Conservation (phyloP, 2,329 filamentous ascomycete genomes). For the Penicillium glabrum region DNA sequence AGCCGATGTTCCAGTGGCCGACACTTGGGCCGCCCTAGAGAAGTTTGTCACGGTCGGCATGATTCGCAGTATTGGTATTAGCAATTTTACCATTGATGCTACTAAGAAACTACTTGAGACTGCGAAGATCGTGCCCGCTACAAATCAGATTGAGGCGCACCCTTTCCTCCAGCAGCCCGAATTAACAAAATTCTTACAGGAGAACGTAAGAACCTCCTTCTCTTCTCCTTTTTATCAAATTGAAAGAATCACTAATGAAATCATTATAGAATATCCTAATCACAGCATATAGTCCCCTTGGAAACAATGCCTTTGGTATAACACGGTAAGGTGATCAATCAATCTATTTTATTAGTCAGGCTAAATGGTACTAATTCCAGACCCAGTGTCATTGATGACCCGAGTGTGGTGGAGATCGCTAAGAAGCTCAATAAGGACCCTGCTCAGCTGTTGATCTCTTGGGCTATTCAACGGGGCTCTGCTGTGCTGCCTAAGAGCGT, state of each 20-base stretch:
- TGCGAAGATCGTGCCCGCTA: slow-evolving; percentile 56
- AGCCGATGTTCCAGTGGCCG: slow-evolving; percentile 26
- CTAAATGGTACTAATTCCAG: slow-evolving; percentile 5
- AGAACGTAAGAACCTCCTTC: slow-evolving; percentile 48
- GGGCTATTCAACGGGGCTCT: slow-evolving; percentile 55
- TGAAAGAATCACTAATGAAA: not conserved
- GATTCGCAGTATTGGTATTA: slow-evolving; percentile 35
- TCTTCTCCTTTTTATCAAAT: not conserved
- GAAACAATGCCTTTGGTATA: slow-evolving; percentile 43
- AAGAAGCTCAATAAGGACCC: slow-evolving; percentile 61
- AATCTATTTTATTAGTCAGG: not conserved
- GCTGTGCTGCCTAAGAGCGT: slow-evolving; percentile 57
- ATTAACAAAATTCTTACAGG: slow-evolving; percentile 53
- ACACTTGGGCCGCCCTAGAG: slow-evolving; percentile 40
- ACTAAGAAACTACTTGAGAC: slow-evolving; percentile 29
- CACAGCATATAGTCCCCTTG: slow-evolving; percentile 63
- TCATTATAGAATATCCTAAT: slow-evolving; percentile 45
- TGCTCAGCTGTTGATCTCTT: slow-evolving; percentile 55
- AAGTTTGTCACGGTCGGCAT: slow-evolving; percentile 35
- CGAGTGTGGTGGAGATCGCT: slow-evolving; percentile 60
- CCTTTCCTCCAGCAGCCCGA: slow-evolving; percentile 62
- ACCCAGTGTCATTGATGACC: slow-evolving; percentile 58
- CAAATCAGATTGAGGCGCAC: slow-evolving; percentile 68
- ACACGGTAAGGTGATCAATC: slow-evolving; percentile 27
- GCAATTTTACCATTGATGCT: slow-evolving; percentile 43